These are phyloP conservation scores for Cucurbita argyrosperma DNA, from an alignment of 306 rosid genomes.

Conservation along the genomic window DNA sequence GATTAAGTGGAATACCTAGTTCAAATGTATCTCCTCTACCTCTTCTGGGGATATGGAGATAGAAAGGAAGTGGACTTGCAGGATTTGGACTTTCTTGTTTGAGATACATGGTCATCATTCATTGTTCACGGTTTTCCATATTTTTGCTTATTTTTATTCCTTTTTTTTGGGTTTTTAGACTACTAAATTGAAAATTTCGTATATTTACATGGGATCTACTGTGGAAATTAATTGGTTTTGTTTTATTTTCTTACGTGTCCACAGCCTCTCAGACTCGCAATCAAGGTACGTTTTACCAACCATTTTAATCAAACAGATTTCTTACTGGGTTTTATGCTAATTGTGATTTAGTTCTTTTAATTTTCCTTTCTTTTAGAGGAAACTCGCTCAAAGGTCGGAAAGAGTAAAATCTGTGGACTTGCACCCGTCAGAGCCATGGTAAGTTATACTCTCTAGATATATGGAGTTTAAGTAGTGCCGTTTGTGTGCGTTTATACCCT, in stretches of 20 bases:
- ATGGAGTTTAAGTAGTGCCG: background rate
- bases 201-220: background rate
- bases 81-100: background rate
- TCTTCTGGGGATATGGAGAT: background rate
- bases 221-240: slow-evolving; percentile 26
- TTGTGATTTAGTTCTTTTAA: slow-evolving; percentile 12
- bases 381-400: slow-evolving; percentile 54
- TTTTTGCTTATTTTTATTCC: background rate
- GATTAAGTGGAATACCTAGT: background rate
- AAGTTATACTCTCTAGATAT: slow-evolving; percentile 8
- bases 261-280: slow-evolving; percentile 99
- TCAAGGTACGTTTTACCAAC: slow-evolving; percentile 44
- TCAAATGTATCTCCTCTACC: background rate
- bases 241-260: slow-evolving; percentile 18
- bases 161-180: background rate
- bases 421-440: slow-evolving; percentile 99
- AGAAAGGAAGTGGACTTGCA: background rate
- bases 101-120: background rate
- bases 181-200: background rate
- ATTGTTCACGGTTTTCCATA: background rate
- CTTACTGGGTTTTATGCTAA: background rate
- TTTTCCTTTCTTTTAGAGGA: slow-evolving; percentile 21
- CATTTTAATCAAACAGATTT: slow-evolving; percentile 8
- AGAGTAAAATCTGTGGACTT: slow-evolving; percentile 96
- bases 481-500: background rate